Evolutionary conservation across 148 eudicot species (phyloP).

Genomic region (Beta vulgaris): DNA sequence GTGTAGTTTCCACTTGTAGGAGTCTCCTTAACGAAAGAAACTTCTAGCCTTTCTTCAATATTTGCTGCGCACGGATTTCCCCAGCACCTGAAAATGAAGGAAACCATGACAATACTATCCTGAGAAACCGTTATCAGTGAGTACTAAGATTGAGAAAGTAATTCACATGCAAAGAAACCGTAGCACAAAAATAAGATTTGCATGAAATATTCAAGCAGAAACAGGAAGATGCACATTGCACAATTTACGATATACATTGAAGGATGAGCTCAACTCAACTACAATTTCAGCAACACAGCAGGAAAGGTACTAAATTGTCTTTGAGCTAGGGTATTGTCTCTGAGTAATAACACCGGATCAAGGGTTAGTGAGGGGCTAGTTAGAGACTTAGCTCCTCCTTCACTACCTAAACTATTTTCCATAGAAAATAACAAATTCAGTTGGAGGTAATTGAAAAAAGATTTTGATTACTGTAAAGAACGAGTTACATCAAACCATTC

Average conservation of each 20-base stretch:
- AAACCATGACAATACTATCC: not conserved
- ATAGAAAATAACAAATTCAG: not conserved
- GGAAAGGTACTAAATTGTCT: not conserved
- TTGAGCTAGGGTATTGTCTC: not conserved
- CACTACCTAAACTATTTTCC: not conserved
- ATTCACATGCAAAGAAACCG: not conserved
- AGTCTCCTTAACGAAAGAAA: conserved; percentile 51
- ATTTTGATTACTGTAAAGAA: not conserved
- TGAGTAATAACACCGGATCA: not conserved
- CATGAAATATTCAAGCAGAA: not conserved
- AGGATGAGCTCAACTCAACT: not conserved
- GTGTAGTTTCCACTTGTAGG: conserved; percentile 24
- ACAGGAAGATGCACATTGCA: not conserved
- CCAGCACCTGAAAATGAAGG: conserved; percentile 46
- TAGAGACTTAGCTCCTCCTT: not conserved
- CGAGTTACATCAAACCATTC: not conserved
- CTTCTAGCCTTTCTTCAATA: conserved; percentile 37
- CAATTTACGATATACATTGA: not conserved
- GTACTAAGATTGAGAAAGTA: not conserved
- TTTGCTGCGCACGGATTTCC: conserved; percentile 17
- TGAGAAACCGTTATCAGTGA: not conserved
- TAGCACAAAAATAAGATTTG: not conserved
- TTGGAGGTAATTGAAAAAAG: not conserved
- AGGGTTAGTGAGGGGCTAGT: not conserved
- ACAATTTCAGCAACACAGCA: not conserved